A percentile compares a stretch with the other conserved stretches of the same genome.
Evolutionary conservation across 805 yeast genomes (phyloP).

Genomic region (Yarrowia alimentaria): DNA sequence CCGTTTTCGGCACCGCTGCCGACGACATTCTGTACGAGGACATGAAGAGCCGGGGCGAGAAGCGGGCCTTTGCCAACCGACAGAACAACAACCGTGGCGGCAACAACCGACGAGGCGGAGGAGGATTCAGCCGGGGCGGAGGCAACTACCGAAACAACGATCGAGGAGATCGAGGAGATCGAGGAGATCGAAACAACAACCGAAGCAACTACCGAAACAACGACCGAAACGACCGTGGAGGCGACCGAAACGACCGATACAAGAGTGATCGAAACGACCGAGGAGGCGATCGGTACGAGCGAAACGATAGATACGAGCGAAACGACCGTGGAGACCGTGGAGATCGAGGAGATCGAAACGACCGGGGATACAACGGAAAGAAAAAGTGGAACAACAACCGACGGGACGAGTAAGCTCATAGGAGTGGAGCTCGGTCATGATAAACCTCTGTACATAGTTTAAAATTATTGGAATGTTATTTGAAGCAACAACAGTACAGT

Average conservation of each 20-base stretch:
- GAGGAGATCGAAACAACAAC: not conserved
- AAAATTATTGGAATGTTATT: too few relatives aligned
- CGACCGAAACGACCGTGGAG: not conserved
- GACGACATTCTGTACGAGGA: conserved; percentile 2
- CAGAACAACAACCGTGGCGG: too few relatives aligned
- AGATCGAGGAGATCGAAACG: not conserved
- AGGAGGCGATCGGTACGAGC: not conserved
- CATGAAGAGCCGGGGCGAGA: not conserved
- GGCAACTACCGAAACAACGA: not conserved
- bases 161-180: conserved; percentile 2
- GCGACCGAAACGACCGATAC: not conserved
- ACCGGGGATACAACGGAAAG: conserved; percentile 14
- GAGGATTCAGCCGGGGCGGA: too few relatives aligned
- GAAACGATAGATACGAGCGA: not conserved
- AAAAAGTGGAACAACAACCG: conserved; percentile 1
- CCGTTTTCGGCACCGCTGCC: not conserved
- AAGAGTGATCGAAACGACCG: too few relatives aligned
- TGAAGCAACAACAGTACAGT: too few relatives aligned
- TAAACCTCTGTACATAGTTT: too few relatives aligned
- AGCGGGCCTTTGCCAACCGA: too few relatives aligned
- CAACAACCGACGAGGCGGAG: not conserved
- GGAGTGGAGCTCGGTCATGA: too few relatives aligned
- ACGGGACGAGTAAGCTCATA: too few relatives aligned
- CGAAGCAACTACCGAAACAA: not conserved
- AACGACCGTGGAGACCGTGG: conserved; percentile 2